phyloP scores from a whole-genome alignment of 306 rosid genomes.

The Aeschynomene evenia region DNA sequence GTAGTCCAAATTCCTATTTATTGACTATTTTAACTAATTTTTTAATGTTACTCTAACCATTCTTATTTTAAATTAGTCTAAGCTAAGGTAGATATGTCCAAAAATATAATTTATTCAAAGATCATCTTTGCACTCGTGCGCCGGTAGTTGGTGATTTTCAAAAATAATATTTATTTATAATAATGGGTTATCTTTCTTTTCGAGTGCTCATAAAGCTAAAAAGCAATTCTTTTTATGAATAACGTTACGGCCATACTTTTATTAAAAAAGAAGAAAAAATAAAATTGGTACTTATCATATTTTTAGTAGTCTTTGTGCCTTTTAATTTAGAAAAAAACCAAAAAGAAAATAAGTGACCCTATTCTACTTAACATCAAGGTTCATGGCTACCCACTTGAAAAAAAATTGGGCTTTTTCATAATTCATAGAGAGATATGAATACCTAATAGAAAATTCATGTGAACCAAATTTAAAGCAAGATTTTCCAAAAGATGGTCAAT shows the following conservation, averaged over 20 bases:
- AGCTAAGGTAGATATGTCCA: not conserved
- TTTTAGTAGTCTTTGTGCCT: not conserved
- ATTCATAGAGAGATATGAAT: conserved; percentile 5
- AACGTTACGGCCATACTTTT: conserved; percentile 36
- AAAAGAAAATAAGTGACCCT: conserved; percentile 37
- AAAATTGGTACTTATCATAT: not conserved
- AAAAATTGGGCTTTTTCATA: not conserved
- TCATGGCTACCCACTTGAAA: conserved; percentile 36
- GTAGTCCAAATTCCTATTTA: too few relatives aligned
- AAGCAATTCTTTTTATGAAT: conserved; percentile 32
- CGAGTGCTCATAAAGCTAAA: conserved; percentile 29
- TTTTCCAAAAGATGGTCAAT: conserved; percentile 19
- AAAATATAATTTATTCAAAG: not conserved
- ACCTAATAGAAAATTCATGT: conserved; percentile 14
- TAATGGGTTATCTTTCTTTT: conserved; percentile 28
- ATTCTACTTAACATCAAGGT: conserved; percentile 1
- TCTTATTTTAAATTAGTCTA: conserved; percentile 27
- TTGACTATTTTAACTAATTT: too few relatives aligned
- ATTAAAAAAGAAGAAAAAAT: not conserved
- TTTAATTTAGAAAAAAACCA: conserved; percentile 6
- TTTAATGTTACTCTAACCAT: too few relatives aligned
- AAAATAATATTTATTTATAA: not conserved
- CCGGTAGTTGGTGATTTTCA: conserved; percentile 17
- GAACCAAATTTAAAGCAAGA: not conserved
- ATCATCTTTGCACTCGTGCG: conserved; percentile 41